Percentiles rank a stretch among this genome's conserved stretches.
Conservation (phyloP, 148 eudicot genomes). For the Vaccinium macrocarpon region DNA sequence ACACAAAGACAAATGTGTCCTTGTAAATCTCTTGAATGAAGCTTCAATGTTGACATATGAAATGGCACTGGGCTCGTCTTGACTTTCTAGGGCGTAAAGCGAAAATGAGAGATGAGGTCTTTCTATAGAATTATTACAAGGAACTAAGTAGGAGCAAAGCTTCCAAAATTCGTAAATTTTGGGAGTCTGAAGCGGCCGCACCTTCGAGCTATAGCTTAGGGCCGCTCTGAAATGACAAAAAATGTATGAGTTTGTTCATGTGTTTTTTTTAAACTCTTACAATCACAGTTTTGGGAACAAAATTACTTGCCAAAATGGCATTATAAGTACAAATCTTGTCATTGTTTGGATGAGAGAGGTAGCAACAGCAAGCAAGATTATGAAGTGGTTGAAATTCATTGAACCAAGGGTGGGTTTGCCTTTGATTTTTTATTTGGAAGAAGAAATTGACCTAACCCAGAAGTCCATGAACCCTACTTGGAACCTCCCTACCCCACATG, state of each 20-base stretch:
- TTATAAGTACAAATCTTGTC: not conserved
- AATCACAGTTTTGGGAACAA: too few relatives aligned
- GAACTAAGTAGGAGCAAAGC: too few relatives aligned
- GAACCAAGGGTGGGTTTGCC: not conserved
- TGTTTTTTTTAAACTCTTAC: not conserved
- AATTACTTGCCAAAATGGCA: not conserved
- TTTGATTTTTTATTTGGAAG: not conserved
- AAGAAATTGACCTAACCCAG: not conserved
- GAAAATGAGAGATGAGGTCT: too few relatives aligned
- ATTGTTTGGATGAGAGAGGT: not conserved
- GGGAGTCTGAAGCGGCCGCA: too few relatives aligned
- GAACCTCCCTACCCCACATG: not conserved
- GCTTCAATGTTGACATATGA: not conserved
- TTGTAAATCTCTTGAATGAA: not conserved
- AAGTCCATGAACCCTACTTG: slow-evolving; percentile 6
- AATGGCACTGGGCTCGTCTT: not conserved
- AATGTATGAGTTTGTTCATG: not conserved
- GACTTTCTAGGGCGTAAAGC: too few relatives aligned
- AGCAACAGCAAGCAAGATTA: not conserved
- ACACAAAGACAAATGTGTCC: not conserved
- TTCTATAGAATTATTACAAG: too few relatives aligned
- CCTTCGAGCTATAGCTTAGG: too few relatives aligned
- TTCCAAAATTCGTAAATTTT: too few relatives aligned
- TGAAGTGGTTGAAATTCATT: not conserved
- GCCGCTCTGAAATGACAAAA: not conserved